Base-by-base conservation (phyloP, 257 asterid genomes). In the Anisodus acutangulus region DNA sequence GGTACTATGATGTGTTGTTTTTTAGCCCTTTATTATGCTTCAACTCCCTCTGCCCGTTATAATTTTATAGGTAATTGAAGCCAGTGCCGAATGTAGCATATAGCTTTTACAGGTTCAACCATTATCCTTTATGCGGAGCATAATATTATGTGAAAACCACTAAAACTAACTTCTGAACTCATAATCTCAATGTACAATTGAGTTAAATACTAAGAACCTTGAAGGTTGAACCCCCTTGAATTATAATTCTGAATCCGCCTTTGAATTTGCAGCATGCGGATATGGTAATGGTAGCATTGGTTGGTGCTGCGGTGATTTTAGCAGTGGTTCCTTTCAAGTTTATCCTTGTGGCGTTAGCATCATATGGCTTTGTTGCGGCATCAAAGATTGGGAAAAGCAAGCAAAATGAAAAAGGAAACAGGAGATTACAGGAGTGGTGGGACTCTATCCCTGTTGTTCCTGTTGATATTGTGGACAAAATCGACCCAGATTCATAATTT, bases 391-490 rank as follows among this genome's bases (percentile, higher is more conserved):
- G 94, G 83, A 89, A 87, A 85, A 15, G 2, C 7, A 64, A 85
- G 86, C 91, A 90, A 62, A 93, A 80, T 16, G 97, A 92, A 0
- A 90, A 86, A 51, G 92, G 98, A 5, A 92, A 91, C 43, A 89
- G 98, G 19, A 88, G 99, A 8, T 69, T 92, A 11, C 88, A 85
- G 81, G 99, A 96, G 86, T 96, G 98, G 99, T 96, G 99, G 98
- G 98, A 94, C 82, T 93, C 98, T 4, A 94, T 96, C 67, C 98
- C 98, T 1, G 88, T 96, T 37, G 85, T 90, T 31, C 92, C 94
- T 0, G 92, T 96, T 0, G 97, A 92, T 80, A 15, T 88, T 37
- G 87, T 86, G 19, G 95, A 93, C 76, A 3, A 82, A 35, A 64
- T 45, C 7, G 84, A 67, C 1, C 53, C 78, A 37, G 9, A 66